Percentiles rank a stretch among this genome's conserved stretches.
These are phyloP conservation scores for Exophiala spinifera DNA, from an alignment of 2,329 filamentous ascomycete species.

Conservation along the genomic window DNA sequence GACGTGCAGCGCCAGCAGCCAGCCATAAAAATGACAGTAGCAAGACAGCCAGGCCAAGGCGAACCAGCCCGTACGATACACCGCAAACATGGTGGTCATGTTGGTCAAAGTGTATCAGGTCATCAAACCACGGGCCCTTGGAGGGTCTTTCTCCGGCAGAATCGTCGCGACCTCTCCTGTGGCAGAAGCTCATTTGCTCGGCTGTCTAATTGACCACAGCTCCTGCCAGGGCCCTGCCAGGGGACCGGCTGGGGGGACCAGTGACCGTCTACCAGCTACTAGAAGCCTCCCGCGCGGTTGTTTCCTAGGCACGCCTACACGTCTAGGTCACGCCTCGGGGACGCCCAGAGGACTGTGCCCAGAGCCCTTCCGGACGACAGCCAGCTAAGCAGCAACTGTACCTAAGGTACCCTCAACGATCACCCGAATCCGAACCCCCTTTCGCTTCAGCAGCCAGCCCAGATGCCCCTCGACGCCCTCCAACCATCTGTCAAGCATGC, in stretches of 20 bases:
- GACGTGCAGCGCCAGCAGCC: slow-evolving; percentile 16
- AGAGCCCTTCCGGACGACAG: background rate
- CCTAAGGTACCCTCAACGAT: no score
- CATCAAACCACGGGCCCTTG: background rate
- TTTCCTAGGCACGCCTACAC: slow-evolving; percentile 12
- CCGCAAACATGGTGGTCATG: background rate
- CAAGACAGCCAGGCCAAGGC: background rate
- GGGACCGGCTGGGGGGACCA: no score
- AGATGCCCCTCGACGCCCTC: background rate
- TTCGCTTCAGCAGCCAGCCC: background rate
- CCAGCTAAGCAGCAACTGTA: background rate
- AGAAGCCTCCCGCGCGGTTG: background rate
- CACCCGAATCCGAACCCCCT: background rate
- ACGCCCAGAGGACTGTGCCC: background rate
- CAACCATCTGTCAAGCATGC: slow-evolving; percentile 1
- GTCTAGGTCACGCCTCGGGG: background rate
- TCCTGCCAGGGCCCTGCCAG: background rate
- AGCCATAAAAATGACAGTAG: slow-evolving; percentile 9
- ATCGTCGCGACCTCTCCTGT: slow-evolving; percentile 2
- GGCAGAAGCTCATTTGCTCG: slow-evolving; percentile 15
- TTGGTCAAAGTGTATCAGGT: slow-evolving; percentile 8
- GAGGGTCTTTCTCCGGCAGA: background rate
- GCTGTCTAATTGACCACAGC: background rate
- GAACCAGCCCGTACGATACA: slow-evolving; percentile 3
- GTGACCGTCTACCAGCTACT: no score